A percentile compares a stretch with the other conserved stretches of the same genome.
Evolutionary conservation across 148 eudicot genomes (phyloP).

Genomic region (Salicornia ramosissima): DNA sequence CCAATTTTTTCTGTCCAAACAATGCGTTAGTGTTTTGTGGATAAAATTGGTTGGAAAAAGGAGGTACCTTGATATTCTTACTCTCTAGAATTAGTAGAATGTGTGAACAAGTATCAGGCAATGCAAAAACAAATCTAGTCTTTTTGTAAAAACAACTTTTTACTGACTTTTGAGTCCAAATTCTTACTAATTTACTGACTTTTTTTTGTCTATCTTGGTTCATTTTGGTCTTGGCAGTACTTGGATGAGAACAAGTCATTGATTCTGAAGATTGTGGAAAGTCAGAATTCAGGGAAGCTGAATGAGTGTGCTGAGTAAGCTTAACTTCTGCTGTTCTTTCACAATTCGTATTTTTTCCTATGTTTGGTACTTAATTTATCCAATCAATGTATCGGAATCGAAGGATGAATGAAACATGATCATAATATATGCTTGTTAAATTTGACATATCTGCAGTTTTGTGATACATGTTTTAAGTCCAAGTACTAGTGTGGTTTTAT

Average conservation of each 20-base stretch:
- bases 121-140: too few relatives aligned
- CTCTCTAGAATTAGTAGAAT: too few relatives aligned
- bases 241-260: conserved; percentile 97
- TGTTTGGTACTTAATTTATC: background rate
- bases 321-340: background rate
- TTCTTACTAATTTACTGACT: background rate
- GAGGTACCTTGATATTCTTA: too few relatives aligned
- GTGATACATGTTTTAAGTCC: background rate
- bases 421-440: background rate
- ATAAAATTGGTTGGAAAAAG: too few relatives aligned
- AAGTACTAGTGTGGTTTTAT: background rate
- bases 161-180: background rate
- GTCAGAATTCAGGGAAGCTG: conserved; percentile 87
- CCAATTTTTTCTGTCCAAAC: too few relatives aligned
- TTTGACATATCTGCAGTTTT: background rate
- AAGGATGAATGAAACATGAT: background rate
- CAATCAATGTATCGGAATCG: background rate
- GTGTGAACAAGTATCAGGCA: too few relatives aligned
- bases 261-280: conserved; percentile 96
- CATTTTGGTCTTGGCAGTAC: conserved; percentile 44
- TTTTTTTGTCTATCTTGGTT: background rate
- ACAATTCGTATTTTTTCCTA: background rate
- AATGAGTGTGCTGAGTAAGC: conserved; percentile 98
- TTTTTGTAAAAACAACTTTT: too few relatives aligned
- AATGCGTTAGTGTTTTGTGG: too few relatives aligned